These are phyloP conservation scores for Leucosporidium scottii DNA, from an alignment of 768 basidiomycete genomes.

Conservation along the genomic window DNA sequence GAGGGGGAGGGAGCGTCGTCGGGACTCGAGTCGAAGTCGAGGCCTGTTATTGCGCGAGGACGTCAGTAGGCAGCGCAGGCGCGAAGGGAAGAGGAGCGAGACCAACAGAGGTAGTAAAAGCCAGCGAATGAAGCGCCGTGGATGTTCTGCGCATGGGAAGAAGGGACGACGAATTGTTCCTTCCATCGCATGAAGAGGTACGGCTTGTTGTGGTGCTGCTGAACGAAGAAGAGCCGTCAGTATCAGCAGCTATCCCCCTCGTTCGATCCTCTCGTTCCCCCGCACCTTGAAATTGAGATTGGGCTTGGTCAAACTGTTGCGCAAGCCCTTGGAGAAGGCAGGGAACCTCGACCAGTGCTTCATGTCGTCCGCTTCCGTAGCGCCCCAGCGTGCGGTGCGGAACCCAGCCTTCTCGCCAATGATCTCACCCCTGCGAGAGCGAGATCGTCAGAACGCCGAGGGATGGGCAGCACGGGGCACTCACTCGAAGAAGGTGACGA, in stretches of 20 bases:
- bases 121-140: slow-evolving; percentile 47
- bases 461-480: not conserved
- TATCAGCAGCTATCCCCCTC: not conserved
- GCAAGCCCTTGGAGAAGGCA: slow-evolving; percentile 54
- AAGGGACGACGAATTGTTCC: slow-evolving; percentile 90
- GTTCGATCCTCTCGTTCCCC: not conserved
- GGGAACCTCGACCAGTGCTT: slow-evolving; percentile 81
- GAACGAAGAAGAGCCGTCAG: too few species aligned
- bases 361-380: slow-evolving; percentile 82
- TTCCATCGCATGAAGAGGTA: slow-evolving; percentile 93
- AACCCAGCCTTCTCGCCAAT: slow-evolving; percentile 64
- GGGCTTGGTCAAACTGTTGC: slow-evolving; percentile 66
- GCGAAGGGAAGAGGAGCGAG: not conserved
- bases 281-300: slow-evolving; percentile 62
- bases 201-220: slow-evolving; percentile 22
- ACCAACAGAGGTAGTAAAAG: slow-evolving; percentile 69
- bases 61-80: too few species aligned
- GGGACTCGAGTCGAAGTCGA: slow-evolving; percentile 51
- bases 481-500: slow-evolving; percentile 32
- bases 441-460: not conserved
- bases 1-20: not conserved
- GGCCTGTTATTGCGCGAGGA: slow-evolving; percentile 43
- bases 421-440: slow-evolving; percentile 23
- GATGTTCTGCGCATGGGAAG: slow-evolving; percentile 59
- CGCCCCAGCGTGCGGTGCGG: slow-evolving; percentile 77